Base-by-base conservation (phyloP, 495 filamentous ascomycete species). In the Aspergillus sclerotioniger region DNA sequence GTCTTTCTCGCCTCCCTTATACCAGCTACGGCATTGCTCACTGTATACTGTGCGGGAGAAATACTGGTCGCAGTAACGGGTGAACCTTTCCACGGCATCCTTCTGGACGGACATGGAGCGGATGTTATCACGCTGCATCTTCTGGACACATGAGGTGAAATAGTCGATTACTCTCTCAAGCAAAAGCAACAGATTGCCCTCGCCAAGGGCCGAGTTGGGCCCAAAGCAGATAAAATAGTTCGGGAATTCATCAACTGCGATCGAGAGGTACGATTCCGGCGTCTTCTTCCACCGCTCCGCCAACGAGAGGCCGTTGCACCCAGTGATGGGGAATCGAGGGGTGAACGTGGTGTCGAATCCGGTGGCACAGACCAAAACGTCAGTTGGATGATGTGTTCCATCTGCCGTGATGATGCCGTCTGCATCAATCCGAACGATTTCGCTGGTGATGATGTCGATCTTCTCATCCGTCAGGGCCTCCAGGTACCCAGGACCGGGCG, bases 241-340 rank as follows among this genome's bases (percentile, higher is more conserved):
- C 3, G 87, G 86, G 63, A 89, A 89, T 0, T 75, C 79, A 51
- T 86, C 78, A 2, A 84, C 75, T 5, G 84, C 82, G 13, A 83
- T 71, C 15, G 81, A 83, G 33, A 85, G 75, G 58, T 90, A 88
- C 4, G 77, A 80, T 58, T 82, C 80, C 0, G 83, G 71, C 0
- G 75, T 75, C 13, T 75, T 62, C 10, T 77, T 68, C 78, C 82
- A 87, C 3, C 71, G 67, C 12, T 81, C 70, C 0, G 76, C 62
- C 0, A 89, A 67, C 17, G 76, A 72, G 9, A 75, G 55, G 4
- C 79, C 81, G 17, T 69, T 66, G 16, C 68, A 66, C 0, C 86
- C 85, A 33, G 66, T 70, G 32, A 84, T 70, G 7, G 74, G 66
- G 69, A 84, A 84, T 19, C 74, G 75, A 0, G 79, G 80, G 10